Evolutionary conservation across 441 rosid species (phyloP).

Genomic region (Mallotus japonicus): DNA sequence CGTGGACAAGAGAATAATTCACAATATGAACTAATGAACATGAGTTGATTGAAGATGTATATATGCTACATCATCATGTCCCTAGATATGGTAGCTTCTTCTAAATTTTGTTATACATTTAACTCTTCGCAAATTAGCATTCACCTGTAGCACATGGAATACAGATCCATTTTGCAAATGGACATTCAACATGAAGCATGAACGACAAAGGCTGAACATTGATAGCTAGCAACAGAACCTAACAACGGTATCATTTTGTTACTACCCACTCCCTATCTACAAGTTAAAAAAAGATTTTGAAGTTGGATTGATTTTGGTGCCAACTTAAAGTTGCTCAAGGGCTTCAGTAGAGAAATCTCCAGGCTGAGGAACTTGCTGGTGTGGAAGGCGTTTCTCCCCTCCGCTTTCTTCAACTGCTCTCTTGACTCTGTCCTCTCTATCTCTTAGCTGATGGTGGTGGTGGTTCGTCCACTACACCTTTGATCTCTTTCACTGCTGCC

Average conservation of each 20-base stretch:
- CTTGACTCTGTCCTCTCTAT: not conserved
- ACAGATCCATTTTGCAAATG: not conserved
- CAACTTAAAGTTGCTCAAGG: slow-evolving; percentile 2
- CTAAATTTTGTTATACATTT: not conserved
- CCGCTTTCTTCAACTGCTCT: not conserved
- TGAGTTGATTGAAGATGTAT: not conserved
- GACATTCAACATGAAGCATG: not conserved
- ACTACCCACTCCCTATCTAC: too few relatives aligned
- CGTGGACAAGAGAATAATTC: not conserved
- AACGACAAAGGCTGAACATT: not conserved
- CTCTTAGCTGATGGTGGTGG: not conserved
- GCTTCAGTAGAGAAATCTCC: slow-evolving; percentile 28
- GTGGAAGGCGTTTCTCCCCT: not conserved
- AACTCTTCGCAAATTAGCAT: too few relatives aligned
- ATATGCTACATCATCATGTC: too few relatives aligned
- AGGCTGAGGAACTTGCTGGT: slow-evolving; percentile 29
- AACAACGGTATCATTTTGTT: too few relatives aligned
- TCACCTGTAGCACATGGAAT: too few relatives aligned
- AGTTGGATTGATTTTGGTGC: too few relatives aligned
- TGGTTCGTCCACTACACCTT: slow-evolving; percentile 19
- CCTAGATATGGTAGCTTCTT: too few relatives aligned
- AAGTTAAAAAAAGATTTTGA: too few relatives aligned
- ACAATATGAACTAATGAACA: not conserved
- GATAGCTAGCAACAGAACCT: not conserved
- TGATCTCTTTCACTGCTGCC: slow-evolving; percentile 14